A percentile compares a stretch with the other conserved stretches of the same genome.
These are phyloP conservation scores for Eutrema japonicum DNA, from an alignment of 345 rosid genomes.

Conservation along the genomic window DNA sequence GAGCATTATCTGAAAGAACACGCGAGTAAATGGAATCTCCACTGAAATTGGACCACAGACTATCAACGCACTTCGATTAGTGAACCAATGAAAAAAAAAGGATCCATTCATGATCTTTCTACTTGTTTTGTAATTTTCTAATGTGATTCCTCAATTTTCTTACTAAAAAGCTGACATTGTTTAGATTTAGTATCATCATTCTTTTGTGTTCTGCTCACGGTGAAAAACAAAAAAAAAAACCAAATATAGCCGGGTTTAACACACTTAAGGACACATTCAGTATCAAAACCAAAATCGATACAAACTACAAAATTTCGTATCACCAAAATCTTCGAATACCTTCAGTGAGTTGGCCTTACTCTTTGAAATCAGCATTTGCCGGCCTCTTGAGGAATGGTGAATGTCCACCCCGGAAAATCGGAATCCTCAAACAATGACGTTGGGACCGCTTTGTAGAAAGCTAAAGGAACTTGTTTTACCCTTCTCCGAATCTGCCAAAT, in stretches of 20 bases:
- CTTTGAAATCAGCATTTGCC: slow-evolving; percentile 27
- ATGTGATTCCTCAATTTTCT: background rate
- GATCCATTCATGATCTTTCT: too few relatives aligned
- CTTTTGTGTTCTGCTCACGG: too few relatives aligned
- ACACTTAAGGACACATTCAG: background rate
- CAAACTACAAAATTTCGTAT: slow-evolving; percentile 28
- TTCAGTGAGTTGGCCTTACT: slow-evolving; percentile 11
- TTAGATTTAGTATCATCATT: background rate
- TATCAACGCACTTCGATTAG: background rate
- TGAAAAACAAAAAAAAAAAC: background rate
- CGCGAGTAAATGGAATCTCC: slow-evolving; percentile 11
- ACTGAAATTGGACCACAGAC: slow-evolving; percentile 20
- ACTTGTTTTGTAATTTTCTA: background rate
- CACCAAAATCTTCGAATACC: background rate
- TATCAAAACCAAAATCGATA: slow-evolving; percentile 26
- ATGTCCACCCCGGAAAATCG: slow-evolving; percentile 86
- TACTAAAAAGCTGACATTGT: background rate
- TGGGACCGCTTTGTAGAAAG: slow-evolving; percentile 68
- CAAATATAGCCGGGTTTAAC: background rate
- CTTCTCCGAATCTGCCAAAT: slow-evolving; percentile 68
- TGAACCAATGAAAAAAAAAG: background rate
- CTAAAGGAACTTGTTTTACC: slow-evolving; percentile 90
- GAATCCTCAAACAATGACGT: slow-evolving; percentile 69
- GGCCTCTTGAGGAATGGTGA: slow-evolving; percentile 40
- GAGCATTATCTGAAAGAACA: background rate